These are phyloP conservation scores for Elsinoe arachidis DNA, from an alignment of 2,329 filamentous ascomycete species.

Conservation along the genomic window DNA sequence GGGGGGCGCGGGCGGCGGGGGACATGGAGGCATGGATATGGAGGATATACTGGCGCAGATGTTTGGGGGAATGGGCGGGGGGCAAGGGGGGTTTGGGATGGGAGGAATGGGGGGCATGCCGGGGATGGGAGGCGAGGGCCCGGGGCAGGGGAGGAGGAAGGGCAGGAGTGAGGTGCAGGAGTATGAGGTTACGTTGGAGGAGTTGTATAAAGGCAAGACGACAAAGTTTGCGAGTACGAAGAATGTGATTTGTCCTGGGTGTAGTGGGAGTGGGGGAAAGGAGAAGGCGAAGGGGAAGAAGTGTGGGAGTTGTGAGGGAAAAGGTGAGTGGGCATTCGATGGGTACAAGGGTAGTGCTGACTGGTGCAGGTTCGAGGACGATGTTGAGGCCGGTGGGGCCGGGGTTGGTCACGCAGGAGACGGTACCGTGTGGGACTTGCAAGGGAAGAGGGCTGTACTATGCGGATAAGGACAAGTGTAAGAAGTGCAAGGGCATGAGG, in stretches of 20 bases:
- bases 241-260: slow-evolving; percentile 77
- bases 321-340: slow-evolving; percentile 40
- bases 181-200: slow-evolving; percentile 85
- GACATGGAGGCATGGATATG: slow-evolving; percentile 61
- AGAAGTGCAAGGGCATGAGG: slow-evolving; percentile 94
- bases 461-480: slow-evolving; percentile 96
- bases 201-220: slow-evolving; percentile 97
- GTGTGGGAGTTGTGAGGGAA: slow-evolving; percentile 77
- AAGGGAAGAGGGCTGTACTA: slow-evolving; percentile 76
- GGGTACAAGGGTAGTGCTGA: neutral
- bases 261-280: slow-evolving; percentile 84
- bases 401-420: slow-evolving; percentile 73
- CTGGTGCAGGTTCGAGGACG: slow-evolving; percentile 54
- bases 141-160: slow-evolving; percentile 46
- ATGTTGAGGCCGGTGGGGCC: slow-evolving; percentile 76
- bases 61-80: slow-evolving; percentile 62
- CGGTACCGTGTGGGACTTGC: slow-evolving; percentile 73
- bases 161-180: slow-evolving; percentile 80
- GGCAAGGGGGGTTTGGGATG: slow-evolving; percentile 29
- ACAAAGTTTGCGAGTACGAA: slow-evolving; percentile 95
- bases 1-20: slow-evolving; percentile 55
- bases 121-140: slow-evolving; percentile 8
- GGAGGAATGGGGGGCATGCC: slow-evolving; percentile 53
- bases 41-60: slow-evolving; percentile 91
- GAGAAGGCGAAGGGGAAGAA: slow-evolving; percentile 77